These are phyloP conservation scores for Neurospora tetraspora DNA, from an alignment of 495 filamentous ascomycete genomes.

Conservation along the genomic window DNA sequence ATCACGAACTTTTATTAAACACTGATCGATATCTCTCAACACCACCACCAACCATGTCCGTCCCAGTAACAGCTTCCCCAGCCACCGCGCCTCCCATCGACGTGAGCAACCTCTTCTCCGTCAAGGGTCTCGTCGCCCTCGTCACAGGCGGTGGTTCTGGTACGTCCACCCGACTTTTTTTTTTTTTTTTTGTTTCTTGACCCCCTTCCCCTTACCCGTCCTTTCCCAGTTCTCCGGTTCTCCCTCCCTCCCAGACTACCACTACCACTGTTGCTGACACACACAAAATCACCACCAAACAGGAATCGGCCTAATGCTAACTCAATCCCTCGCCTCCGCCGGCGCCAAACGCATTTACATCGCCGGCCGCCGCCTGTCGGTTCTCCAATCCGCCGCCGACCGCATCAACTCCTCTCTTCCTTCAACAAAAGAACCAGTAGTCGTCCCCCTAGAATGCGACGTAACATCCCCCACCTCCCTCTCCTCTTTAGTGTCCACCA, in stretches of 20 bases:
- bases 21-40: background rate
- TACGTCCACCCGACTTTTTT: slow-evolving; percentile 9
- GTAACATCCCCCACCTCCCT: slow-evolving; percentile 54
- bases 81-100: slow-evolving; percentile 11
- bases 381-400: slow-evolving; percentile 41
- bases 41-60: background rate
- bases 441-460: slow-evolving; percentile 53
- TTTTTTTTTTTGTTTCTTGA: no score
- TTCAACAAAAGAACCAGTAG: slow-evolving; percentile 16
- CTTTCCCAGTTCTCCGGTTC: background rate
- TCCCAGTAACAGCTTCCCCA: background rate
- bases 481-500: slow-evolving; percentile 27
- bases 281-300: no score
- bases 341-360: slow-evolving; percentile 66
- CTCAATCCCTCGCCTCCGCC: slow-evolving; percentile 45
- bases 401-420: slow-evolving; percentile 9
- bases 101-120: slow-evolving; percentile 42
- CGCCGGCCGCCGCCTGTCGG: slow-evolving; percentile 50
- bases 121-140: slow-evolving; percentile 50
- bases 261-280: no score
- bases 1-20: background rate
- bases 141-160: slow-evolving; percentile 57
- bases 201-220: no score
- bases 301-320: slow-evolving; percentile 63
- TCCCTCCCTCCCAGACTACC: no score